Percentiles rank a stretch among this genome's conserved stretches.
Conservation (phyloP, 1,284 basidiomycete genomes). For the Cryptococcus amylolentus region DNA sequence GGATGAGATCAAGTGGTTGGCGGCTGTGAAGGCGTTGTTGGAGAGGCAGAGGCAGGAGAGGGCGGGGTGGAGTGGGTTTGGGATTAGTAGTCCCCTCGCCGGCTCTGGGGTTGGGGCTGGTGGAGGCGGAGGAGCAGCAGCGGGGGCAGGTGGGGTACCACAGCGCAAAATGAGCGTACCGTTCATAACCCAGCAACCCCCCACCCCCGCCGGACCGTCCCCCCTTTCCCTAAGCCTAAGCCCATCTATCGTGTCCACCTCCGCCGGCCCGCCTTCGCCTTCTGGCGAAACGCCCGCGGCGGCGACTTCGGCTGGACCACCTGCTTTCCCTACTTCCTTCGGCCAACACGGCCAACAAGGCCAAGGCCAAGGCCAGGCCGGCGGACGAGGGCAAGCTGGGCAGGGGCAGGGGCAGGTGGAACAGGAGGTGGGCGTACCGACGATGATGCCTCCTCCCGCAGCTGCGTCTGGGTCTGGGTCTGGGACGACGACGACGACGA, state of each 20-base stretch:
- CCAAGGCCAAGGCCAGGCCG: no score
- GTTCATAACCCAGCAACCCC: slow-evolving; percentile 36
- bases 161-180: slow-evolving; percentile 18
- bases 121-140: slow-evolving; percentile 3
- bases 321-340: neutral
- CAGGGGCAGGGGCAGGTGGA: neutral
- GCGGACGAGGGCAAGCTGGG: neutral
- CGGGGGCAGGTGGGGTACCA: neutral
- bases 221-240: no score
- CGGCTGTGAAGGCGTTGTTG: slow-evolving; percentile 85
- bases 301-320: neutral
- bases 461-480: neutral
- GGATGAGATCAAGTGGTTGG: slow-evolving; percentile 98
- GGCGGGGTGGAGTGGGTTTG: neutral
- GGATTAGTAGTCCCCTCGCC: neutral
- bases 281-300: neutral
- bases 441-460: neutral
- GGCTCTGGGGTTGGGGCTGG: neutral
- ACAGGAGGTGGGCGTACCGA: neutral
- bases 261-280: neutral
- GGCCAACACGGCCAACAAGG: no score
- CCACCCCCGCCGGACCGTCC: slow-evolving; percentile 21
- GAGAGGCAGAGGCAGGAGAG: slow-evolving; percentile 33
- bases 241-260: no score
- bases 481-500: slow-evolving; percentile 2